Conservation (phyloP, 2,329 filamentous ascomycete genomes). For the Penicillium sp. region DNA sequence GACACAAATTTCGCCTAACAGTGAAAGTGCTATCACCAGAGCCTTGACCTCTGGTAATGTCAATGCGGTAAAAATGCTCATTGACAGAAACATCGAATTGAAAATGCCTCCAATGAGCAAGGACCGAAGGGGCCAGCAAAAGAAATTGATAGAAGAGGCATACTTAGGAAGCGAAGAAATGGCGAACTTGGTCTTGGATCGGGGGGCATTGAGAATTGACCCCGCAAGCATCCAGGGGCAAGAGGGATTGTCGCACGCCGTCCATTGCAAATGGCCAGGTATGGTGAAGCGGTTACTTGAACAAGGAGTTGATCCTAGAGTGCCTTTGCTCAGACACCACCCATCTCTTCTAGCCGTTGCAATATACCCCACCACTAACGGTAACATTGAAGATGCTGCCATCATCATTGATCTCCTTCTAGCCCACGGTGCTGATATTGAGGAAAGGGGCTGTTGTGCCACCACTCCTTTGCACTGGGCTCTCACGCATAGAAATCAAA, state of each 20-base stretch:
- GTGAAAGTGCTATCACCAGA: neutral
- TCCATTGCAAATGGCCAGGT: neutral
- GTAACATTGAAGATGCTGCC: neutral
- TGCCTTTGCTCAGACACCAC: neutral
- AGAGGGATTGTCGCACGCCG: neutral
- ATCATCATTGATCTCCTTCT: neutral
- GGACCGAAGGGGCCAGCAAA: neutral
- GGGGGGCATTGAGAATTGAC: neutral
- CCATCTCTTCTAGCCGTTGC: neutral
- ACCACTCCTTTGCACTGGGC: neutral
- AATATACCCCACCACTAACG: neutral
- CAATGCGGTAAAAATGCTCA: neutral
- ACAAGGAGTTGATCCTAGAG: neutral
- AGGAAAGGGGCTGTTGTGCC: neutral
- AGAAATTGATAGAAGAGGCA: neutral
- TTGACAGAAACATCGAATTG: neutral
- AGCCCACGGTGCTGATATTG: neutral
- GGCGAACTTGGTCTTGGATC: neutral
- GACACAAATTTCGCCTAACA: neutral
- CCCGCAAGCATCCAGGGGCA: neutral
- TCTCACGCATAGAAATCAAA: neutral
- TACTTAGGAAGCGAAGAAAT: neutral
- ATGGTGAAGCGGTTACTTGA: neutral
- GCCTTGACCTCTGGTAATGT: neutral
- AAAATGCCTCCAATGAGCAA: neutral